phyloP scores from a whole-genome alignment of 768 basidiomycete genomes.

The Boletus insuetus region DNA sequence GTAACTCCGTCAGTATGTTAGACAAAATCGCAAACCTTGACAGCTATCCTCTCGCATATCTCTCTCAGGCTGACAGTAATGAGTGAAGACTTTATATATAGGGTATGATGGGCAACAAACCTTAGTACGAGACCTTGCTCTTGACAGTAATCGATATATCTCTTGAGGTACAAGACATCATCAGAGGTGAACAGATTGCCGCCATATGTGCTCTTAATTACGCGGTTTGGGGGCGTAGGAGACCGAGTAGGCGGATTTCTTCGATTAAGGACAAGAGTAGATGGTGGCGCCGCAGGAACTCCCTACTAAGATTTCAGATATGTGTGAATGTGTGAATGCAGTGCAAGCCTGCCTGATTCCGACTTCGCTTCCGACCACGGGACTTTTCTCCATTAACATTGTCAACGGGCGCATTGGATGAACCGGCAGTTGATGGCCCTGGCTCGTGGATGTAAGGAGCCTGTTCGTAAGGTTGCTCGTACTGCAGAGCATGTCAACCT shows the following conservation, averaged over 20 bases:
- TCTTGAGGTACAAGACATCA: conserved; percentile 79
- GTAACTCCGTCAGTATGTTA: not conserved
- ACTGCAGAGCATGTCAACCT: conserved; percentile 35
- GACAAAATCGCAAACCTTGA: conserved; percentile 51
- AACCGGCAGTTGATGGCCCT: conserved; percentile 43
- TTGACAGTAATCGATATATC: conserved; percentile 88
- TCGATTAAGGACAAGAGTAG: conserved; percentile 64
- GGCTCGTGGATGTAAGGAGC: conserved; percentile 55
- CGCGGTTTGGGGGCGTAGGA: conserved; percentile 78
- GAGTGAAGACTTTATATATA: conserved; percentile 24
- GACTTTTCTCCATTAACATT: conserved; percentile 40
- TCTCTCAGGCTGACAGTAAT: conserved; percentile 50
- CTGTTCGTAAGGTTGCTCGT: conserved; percentile 57
- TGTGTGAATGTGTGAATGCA: not conserved
- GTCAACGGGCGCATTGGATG: conserved; percentile 33
- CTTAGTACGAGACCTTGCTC: conserved; percentile 83
- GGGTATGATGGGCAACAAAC: conserved; percentile 34
- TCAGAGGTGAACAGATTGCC: conserved; percentile 86
- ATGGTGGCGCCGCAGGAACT: conserved; percentile 62
- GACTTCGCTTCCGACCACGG: conserved; percentile 68
- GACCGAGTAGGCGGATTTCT: conserved; percentile 69
- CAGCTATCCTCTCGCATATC: conserved; percentile 83
- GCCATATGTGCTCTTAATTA: conserved; percentile 87
- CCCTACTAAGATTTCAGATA: conserved; percentile 36
- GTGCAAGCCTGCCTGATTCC: conserved; percentile 46